Evolutionary conservation across 2,329 filamentous ascomycete species (phyloP).

Genomic region (Cladosporium sphaerospermum): DNA sequence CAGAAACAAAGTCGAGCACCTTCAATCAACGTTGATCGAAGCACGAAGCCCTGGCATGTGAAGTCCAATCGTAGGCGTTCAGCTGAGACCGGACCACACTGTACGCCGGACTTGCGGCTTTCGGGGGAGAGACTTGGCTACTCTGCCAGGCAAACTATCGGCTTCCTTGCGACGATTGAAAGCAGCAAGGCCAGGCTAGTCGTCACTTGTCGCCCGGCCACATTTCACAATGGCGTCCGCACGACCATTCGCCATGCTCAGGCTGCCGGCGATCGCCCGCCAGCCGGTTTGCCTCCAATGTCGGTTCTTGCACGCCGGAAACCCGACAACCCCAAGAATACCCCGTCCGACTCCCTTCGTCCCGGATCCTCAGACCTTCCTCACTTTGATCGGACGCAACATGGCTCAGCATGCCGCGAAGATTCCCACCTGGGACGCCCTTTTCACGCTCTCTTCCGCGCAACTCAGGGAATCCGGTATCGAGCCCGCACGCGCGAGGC

Average conservation of each 20-base stretch:
- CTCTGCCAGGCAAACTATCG: not conserved
- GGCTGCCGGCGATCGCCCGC: constrained; percentile 19
- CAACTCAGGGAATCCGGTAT: constrained; percentile 80
- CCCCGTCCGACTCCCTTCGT: constrained; percentile 78
- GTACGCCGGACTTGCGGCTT: constrained; percentile 1
- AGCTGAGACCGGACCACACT: constrained; percentile 2
- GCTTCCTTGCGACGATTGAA: not conserved
- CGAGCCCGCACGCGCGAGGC: constrained; percentile 73
- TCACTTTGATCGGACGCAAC: constrained; percentile 83
- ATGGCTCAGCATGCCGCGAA: constrained; percentile 77
- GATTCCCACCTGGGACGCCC: constrained; percentile 81
- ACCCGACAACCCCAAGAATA: constrained; percentile 39
- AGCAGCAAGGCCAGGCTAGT: not conserved
- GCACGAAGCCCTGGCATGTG: not conserved
- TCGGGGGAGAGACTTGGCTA: constrained; percentile 5
- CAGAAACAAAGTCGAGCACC: too few relatives aligned
- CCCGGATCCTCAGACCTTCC: constrained; percentile 77
- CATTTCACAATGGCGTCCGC: constrained; percentile 24
- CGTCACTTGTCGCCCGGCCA: not conserved
- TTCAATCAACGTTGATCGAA: not conserved
- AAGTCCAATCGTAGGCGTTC: not conserved
- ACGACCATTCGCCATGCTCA: constrained; percentile 21
- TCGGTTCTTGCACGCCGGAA: constrained; percentile 21
- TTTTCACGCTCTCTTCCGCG: constrained; percentile 73
- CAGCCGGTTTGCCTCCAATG: constrained; percentile 12